phyloP scores from a whole-genome alignment of 139 green algal genomes.

The Tetraselmis chui region DNA sequence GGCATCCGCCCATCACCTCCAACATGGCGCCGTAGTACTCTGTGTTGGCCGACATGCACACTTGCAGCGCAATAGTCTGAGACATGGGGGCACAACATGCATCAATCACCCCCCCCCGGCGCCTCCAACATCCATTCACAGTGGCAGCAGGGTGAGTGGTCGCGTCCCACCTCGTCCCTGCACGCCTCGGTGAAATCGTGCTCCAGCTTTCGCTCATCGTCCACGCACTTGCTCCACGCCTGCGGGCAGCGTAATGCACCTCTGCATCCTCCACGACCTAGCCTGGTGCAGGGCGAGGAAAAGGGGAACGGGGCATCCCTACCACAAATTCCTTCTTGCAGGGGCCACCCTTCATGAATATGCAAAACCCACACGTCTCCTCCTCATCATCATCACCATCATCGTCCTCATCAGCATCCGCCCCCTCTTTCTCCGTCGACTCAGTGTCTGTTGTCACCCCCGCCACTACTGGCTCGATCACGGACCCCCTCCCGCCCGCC shows the following conservation, averaged over 20 bases:
- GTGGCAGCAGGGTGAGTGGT: not conserved
- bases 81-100: not conserved
- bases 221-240: conserved; percentile 60
- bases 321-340: conserved; percentile 54
- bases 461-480: not conserved
- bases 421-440: not conserved
- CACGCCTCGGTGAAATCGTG: conserved; percentile 61
- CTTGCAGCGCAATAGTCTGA: conserved; percentile 42
- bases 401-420: not conserved
- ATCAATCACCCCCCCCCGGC: not conserved
- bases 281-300: conserved; percentile 1
- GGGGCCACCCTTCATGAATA: conserved; percentile 77
- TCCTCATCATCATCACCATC: conserved; percentile 70
- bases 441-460: not conserved
- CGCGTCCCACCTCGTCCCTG: conserved; percentile 25
- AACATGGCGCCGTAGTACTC: conserved; percentile 59
- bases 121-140: no score
- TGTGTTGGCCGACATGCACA: conserved; percentile 58
- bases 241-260: conserved; percentile 11
- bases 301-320: conserved; percentile 16
- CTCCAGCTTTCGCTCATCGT: conserved; percentile 32
- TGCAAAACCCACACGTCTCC: conserved; percentile 76
- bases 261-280: not conserved
- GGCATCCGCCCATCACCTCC: conserved; percentile 19
- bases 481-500: no score